phyloP scores from a whole-genome alignment of 1,139 yeast species.

The Pichia sp. region DNA sequence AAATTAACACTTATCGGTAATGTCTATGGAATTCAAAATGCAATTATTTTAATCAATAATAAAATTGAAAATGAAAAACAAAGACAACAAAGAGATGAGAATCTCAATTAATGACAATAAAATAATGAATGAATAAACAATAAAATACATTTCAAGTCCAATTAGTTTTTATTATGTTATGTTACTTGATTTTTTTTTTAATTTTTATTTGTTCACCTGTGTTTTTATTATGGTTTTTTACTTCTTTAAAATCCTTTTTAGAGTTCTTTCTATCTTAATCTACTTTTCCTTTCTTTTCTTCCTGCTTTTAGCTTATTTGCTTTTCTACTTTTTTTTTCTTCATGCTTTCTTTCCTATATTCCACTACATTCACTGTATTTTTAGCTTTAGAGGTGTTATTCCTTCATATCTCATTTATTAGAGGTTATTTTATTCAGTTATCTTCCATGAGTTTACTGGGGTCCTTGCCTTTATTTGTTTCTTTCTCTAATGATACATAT shows the following conservation, averaged over 20 bases:
- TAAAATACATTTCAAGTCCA: background rate
- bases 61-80: slow-evolving; percentile 62
- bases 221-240: background rate
- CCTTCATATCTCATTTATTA: background rate
- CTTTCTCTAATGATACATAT: background rate
- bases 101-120: background rate
- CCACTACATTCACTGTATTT: background rate
- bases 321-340: background rate
- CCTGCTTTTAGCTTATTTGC: background rate
- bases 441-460: too few relatives aligned
- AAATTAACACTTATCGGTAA: slow-evolving; percentile 67
- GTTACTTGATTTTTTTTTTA: background rate
- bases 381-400: background rate
- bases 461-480: background rate
- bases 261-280: background rate
- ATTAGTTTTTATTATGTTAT: background rate
- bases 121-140: background rate
- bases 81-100: slow-evolving; percentile 24
- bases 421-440: too few relatives aligned
- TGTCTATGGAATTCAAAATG: slow-evolving; percentile 64
- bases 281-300: background rate
- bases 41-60: slow-evolving; percentile 70
- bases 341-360: background rate
- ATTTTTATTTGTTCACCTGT: background rate
- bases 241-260: background rate